A percentile compares a stretch with the other conserved stretches of the same genome.
Conservation (phyloP, 768 basidiomycete genomes). For the Lentinula sp. region DNA sequence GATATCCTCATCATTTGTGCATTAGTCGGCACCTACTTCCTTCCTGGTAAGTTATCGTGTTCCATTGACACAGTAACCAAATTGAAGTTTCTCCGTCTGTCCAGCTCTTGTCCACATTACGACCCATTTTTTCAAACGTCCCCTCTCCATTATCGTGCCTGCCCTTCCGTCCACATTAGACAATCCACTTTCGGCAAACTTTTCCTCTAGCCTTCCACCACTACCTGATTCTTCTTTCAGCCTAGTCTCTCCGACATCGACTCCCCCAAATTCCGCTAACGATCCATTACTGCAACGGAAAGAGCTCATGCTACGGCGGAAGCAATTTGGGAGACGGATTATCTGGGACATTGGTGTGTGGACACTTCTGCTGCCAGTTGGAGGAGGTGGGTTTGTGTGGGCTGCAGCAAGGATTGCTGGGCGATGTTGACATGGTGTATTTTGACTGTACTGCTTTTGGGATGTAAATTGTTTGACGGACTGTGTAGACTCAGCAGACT, state of each 20-base stretch:
- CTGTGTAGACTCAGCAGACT: neutral
- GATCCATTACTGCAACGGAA: constrained; percentile 83
- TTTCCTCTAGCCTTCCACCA: constrained; percentile 8
- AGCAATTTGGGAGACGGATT: constrained; percentile 64
- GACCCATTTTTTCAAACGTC: constrained; percentile 79
- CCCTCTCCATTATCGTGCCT: constrained; percentile 80
- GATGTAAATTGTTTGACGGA: neutral
- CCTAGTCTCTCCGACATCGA: constrained; percentile 13
- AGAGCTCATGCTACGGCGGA: constrained; percentile 75
- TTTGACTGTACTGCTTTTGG: neutral
- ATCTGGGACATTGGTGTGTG: constrained; percentile 84
- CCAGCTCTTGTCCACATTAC: constrained; percentile 71
- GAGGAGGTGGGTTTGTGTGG: constrained; percentile 53
- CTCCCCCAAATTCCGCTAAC: constrained; percentile 25
- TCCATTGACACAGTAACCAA: neutral
- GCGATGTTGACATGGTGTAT: constrained; percentile 35
- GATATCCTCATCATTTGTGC: constrained; percentile 45
- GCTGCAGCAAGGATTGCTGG: constrained; percentile 43
- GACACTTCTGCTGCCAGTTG: constrained; percentile 58
- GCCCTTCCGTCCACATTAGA: constrained; percentile 23
- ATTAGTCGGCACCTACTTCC: constrained; percentile 51
- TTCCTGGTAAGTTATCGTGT: constrained; percentile 41
- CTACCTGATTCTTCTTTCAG: constrained; percentile 7
- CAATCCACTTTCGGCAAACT: constrained; percentile 16
- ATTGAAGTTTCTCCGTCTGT: neutral